These are phyloP conservation scores for Suillus paluster DNA, from an alignment of 768 basidiomycete species.

Conservation along the genomic window DNA sequence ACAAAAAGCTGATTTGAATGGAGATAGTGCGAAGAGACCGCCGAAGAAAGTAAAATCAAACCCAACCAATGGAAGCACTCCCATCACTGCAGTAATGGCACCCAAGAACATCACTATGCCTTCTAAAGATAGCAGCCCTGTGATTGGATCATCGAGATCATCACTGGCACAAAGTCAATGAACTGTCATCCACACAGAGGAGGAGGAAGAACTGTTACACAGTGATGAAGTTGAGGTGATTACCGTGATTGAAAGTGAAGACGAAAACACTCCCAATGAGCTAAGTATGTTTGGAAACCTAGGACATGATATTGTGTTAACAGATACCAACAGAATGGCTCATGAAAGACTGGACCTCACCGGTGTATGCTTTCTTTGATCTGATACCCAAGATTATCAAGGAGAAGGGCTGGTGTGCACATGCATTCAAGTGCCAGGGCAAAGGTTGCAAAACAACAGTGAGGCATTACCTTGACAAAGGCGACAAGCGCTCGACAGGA, in stretches of 20 bases:
- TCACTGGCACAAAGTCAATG: neutral
- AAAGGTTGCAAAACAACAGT: slow-evolving; percentile 12
- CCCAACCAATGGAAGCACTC: neutral
- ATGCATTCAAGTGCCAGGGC: slow-evolving; percentile 28
- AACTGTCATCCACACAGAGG: neutral
- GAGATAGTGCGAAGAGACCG: neutral
- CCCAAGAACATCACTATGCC: neutral
- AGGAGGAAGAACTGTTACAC: neutral
- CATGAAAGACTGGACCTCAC: slow-evolving; percentile 29
- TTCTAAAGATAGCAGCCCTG: neutral
- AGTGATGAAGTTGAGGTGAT: neutral
- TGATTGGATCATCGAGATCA: neutral
- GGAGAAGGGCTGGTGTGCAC: slow-evolving; percentile 18
- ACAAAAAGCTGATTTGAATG: neutral
- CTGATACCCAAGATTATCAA: slow-evolving; percentile 21
- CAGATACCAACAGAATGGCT: slow-evolving; percentile 16
- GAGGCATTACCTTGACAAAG: slow-evolving; percentile 19
- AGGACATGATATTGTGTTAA: neutral
- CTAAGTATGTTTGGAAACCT: slow-evolving; percentile 6
- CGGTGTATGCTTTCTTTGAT: slow-evolving; percentile 33
- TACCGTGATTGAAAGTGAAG: neutral
- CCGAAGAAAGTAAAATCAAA: neutral
- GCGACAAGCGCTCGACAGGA: slow-evolving; percentile 21
- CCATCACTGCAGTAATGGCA: no score
- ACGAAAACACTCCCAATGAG: neutral